phyloP scores from a whole-genome alignment of 164 flowering plant genomes.

The Saururus chinensis region DNA sequence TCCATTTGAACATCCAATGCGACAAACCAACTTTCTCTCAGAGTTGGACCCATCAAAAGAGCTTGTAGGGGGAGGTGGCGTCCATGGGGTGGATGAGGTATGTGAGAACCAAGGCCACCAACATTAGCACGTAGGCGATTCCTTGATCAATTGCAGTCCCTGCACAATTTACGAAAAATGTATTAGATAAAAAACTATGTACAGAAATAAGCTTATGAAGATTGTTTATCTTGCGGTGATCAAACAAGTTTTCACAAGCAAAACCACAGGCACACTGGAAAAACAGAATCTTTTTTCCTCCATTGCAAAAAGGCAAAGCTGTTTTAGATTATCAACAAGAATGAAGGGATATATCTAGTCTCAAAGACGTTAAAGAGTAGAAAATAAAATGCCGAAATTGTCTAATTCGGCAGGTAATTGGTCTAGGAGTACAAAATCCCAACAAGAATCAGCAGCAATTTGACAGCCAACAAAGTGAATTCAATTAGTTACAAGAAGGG shows the following conservation, averaged over 20 bases:
- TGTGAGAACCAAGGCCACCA: constrained; percentile 54
- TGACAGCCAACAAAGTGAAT: too few relatives aligned
- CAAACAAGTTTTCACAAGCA: neutral
- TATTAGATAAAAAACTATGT: neutral
- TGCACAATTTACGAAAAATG: constrained; percentile 5
- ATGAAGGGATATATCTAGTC: too few relatives aligned
- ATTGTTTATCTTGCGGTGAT: neutral
- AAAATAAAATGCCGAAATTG: too few relatives aligned
- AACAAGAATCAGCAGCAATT: too few relatives aligned
- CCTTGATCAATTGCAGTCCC: constrained; percentile 47
- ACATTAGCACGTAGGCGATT: constrained; percentile 66
- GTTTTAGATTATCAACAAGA: too few relatives aligned
- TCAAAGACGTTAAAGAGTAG: too few relatives aligned
- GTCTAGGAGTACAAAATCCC: too few relatives aligned
- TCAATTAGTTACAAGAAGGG: too few relatives aligned
- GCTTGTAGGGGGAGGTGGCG: constrained; percentile 14
- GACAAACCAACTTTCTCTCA: neutral
- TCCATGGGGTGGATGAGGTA: constrained; percentile 45
- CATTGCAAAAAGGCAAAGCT: too few relatives aligned
- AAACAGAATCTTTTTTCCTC: too few relatives aligned
- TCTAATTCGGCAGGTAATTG: too few relatives aligned
- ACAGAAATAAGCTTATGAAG: neutral
- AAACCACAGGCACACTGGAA: too few relatives aligned
- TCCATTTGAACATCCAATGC: neutral
- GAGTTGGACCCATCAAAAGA: constrained; percentile 1